Evolutionary conservation across 805 yeast species (phyloP), one percentile per base, ranked within the genome.

Genomic region (Yarrowia deformans): DNA sequence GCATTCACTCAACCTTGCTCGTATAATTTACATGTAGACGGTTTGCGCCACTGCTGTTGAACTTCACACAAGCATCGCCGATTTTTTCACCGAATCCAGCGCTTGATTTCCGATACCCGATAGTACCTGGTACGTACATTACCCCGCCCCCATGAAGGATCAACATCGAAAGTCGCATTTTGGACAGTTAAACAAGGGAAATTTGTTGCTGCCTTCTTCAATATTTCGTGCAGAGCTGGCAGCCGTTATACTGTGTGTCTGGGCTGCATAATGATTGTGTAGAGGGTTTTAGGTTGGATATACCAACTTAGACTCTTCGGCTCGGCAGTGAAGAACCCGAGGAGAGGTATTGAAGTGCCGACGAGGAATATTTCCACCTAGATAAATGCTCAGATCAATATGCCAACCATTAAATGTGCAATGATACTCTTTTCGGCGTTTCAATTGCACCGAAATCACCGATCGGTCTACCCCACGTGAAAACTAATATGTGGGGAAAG

Each of bases 381-480:
- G 29, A 23, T 23, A 4, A 23, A 4, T 23, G 29, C 29, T 23
- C 29, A 23, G 29, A 23, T 23, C 29, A 23, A 23, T 23, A 23
- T 2, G 4, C 4, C 29, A 23, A 4, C 4, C 29, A 2, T 16
- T 1, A 14, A 32, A 29, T 49, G 32, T 14, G 23, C 7, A 1
- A 3, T 9, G 3, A 1, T 16, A 9, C 6, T 16, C 14, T 49
- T 34, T 49, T 32, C 19, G 12, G 19, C 55, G 14, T n/a, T 49
- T 19, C 19, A 32, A 9, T 1, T 2, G 14, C 14, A 5, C 14
- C 39, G 32, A 4, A 14, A 16, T 9, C 55, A 13, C 50, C n/a
- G 34, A 46, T 49, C 29, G 35, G 29, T 6, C 56, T n/a, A 34
- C 56, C 40, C 56, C 56, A 50, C 40, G 56, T 50, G 56, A 50